Evolutionary conservation across 1,284 basidiomycete genomes (phyloP), one percentile per base, ranked within the genome.

Genomic region (Puccinia sorghi): DNA sequence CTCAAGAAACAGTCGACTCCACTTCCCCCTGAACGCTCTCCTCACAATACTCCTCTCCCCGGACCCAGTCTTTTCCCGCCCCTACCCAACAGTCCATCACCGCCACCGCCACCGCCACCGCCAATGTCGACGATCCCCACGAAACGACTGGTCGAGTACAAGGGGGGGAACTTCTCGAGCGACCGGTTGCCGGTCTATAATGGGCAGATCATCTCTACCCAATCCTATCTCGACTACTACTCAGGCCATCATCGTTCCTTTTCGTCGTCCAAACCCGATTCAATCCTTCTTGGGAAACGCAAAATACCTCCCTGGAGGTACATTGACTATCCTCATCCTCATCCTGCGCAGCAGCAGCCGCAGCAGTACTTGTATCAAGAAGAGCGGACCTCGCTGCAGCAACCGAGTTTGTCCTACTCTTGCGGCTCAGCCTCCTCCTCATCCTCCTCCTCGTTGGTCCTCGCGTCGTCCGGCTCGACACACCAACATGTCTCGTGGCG

Each of bases 161-260:
- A 41, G 27, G 72, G 72, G 11, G 72, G 56, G 5, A 57, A 59
- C 52, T 73, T 73, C 59, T 73, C 39, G 22, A 57, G 46, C 25
- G 72, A 73, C 56, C 72, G 46, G 17, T 27, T 73, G 72, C 72
- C 72, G 13, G 56, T 73, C 46, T 73, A 63, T 46, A 73, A 73
- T 41, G 56, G 72, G 2, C 56, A 73, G 27, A 59, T 61, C 39
- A 27, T 73, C 37, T 64, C 61, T 12, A 64, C 61, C 41, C 61
- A 64, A 25, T 13, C n/a, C 3, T 64, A 64, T 46, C 61, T 64
- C n/a, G 41, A 64, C 22, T 64, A 46, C 8, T 39, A 64, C 41
- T 22, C 41, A n/a, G n/a, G 39, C 9, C 20, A 64, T 3, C n/a
- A 41, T 15, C 11, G 32, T 4, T 4, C 32, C 32, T 32, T 20